Conservation (phyloP, 768 basidiomycete species). For the Tulasnella sp. region DNA sequence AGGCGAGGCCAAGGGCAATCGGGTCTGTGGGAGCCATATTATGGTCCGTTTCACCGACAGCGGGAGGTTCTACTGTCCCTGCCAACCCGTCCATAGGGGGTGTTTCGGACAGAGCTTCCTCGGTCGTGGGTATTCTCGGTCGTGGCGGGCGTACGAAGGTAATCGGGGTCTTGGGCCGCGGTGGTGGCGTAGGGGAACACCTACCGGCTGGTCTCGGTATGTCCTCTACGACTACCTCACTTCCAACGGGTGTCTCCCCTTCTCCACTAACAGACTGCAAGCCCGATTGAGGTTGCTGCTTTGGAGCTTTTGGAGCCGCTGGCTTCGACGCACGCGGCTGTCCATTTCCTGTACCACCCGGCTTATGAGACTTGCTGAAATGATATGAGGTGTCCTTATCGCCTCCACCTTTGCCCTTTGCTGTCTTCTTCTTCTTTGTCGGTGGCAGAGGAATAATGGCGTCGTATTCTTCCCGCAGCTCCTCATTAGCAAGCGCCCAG, state of each 20-base stretch:
- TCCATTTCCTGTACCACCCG: neutral
- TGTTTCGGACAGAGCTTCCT: neutral
- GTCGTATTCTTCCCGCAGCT: neutral
- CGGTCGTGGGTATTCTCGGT: conserved; percentile 2
- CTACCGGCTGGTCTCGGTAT: no score
- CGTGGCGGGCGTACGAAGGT: conserved; percentile 1
- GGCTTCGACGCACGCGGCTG: neutral
- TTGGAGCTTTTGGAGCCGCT: neutral
- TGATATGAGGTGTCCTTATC: conserved; percentile 8
- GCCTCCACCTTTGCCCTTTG: neutral
- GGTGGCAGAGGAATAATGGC: conserved; percentile 1
- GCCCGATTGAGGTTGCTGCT: neutral
- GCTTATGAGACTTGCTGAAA: neutral
- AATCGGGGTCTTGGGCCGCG: neutral
- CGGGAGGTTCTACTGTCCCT: neutral
- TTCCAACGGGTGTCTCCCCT: neutral
- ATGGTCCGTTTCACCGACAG: neutral
- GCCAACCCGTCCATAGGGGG: neutral
- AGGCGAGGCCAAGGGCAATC: conserved; percentile 26
- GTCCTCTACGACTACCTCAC: neutral
- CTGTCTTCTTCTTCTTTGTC: conserved; percentile 1
- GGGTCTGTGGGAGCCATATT: neutral
- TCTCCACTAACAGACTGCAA: neutral
- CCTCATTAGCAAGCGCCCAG: conserved; percentile 6
- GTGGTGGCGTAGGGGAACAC: neutral